These are phyloP conservation scores for Paragyromitra xinjiangensis DNA, from an alignment of 495 filamentous ascomycete species.

Conservation along the genomic window DNA sequence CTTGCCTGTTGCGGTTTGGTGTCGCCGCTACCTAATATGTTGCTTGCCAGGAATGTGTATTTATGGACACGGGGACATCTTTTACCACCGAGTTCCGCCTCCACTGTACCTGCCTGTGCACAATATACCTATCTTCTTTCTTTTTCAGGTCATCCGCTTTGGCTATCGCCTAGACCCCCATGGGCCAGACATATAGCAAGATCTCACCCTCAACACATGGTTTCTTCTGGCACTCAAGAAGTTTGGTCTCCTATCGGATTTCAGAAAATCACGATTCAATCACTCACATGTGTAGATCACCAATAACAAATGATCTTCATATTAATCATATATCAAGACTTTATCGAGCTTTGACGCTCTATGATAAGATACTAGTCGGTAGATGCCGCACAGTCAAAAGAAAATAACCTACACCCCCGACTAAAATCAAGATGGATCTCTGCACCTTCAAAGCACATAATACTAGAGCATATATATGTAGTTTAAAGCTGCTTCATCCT, in stretches of 20 bases:
- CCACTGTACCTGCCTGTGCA: neutral
- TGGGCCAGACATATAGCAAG: neutral
- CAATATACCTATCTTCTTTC: neutral
- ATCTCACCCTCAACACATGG: neutral
- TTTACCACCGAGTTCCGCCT: neutral
- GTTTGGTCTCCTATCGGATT: conserved; percentile 8
- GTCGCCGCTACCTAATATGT: conserved; percentile 23
- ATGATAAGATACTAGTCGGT: conserved; percentile 6
- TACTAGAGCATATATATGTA: neutral
- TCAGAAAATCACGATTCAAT: neutral
- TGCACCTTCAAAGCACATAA: neutral
- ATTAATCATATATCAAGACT: neutral
- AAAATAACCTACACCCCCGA: neutral
- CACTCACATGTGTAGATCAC: conserved; percentile 6
- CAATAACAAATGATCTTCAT: conserved; percentile 2
- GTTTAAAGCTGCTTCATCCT: neutral
- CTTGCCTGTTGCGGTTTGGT: conserved; percentile 43
- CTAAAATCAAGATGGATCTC: neutral
- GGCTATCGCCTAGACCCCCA: neutral
- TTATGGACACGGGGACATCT: conserved; percentile 36
- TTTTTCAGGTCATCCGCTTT: neutral
- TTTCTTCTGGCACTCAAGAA: conserved; percentile 2
- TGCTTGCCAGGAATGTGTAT: conserved; percentile 29
- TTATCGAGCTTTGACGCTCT: neutral
- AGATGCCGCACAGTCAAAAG: neutral